Percentiles rank a stretch among this genome's conserved stretches.
Conservation (phyloP, 768 basidiomycete genomes). For the Astraeus odoratus region DNA sequence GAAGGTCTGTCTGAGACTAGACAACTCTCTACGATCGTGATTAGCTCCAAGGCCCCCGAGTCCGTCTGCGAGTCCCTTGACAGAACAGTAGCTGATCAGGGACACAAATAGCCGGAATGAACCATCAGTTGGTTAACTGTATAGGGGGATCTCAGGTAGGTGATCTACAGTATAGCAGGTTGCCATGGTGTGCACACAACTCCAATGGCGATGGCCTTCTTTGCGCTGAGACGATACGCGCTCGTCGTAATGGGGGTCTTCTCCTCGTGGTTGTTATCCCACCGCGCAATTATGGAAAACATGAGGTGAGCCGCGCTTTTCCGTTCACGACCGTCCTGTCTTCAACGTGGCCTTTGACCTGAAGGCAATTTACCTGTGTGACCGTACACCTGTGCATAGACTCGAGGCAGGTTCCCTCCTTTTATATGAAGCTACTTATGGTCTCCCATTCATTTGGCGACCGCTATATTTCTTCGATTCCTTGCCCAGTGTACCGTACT, state of each 20-base stretch:
- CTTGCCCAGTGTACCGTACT: slow-evolving; percentile 19
- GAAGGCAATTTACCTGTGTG: slow-evolving; percentile 26
- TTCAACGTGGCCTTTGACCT: slow-evolving; percentile 30
- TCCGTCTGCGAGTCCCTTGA: not conserved
- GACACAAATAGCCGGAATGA: slow-evolving; percentile 2
- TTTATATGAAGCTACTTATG: slow-evolving; percentile 26
- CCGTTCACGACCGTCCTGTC: slow-evolving; percentile 26
- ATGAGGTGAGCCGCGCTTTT: slow-evolving; percentile 30
- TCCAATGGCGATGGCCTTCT: slow-evolving; percentile 11
- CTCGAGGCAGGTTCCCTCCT: slow-evolving; percentile 23
- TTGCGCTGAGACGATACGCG: slow-evolving; percentile 18
- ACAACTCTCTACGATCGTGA: not conserved
- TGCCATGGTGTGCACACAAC: slow-evolving; percentile 19
- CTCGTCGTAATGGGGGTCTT: slow-evolving; percentile 29
- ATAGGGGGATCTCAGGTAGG: slow-evolving; percentile 5
- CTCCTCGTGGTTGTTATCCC: slow-evolving; percentile 26
- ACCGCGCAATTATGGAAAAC: slow-evolving; percentile 29
- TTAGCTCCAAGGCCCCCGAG: not conserved
- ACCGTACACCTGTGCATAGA: slow-evolving; percentile 25
- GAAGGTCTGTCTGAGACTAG: not conserved
- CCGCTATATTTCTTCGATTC: slow-evolving; percentile 23
- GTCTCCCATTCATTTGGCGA: slow-evolving; percentile 20
- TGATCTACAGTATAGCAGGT: slow-evolving; percentile 10
- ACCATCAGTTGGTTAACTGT: slow-evolving; percentile 11
- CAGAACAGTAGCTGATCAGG: slow-evolving; percentile 5